These are phyloP conservation scores for Allium sativum DNA, from an alignment of 106 monocot species.

Conservation along the genomic window DNA sequence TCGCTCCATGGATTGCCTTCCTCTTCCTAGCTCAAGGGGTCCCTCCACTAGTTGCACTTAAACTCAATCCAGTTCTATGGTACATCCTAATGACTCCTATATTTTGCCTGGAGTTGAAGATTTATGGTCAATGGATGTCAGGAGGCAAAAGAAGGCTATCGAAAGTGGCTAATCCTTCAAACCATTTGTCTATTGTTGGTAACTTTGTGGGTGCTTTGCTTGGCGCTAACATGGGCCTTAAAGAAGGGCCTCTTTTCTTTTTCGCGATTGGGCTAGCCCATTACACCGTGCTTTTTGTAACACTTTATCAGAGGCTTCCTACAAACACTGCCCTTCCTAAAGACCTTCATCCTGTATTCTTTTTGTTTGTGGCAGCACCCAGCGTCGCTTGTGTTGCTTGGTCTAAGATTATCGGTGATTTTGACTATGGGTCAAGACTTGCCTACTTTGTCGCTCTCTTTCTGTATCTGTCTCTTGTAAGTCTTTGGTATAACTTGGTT, in stretches of 20 bases:
- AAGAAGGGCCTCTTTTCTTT: conserved; percentile 58
- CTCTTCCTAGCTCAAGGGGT: conserved; percentile 29
- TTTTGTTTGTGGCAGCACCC: conserved; percentile 70
- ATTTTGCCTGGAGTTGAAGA: conserved; percentile 58
- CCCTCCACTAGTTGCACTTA: conserved; percentile 27
- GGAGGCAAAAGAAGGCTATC: conserved; percentile 56
- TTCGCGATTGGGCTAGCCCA: conserved; percentile 73
- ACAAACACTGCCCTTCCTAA: conserved; percentile 51
- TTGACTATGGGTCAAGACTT: conserved; percentile 38
- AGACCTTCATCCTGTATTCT: conserved; percentile 80
- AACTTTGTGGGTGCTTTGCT: conserved; percentile 59
- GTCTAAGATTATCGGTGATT: conserved; percentile 42
- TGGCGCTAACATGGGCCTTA: conserved; percentile 43
- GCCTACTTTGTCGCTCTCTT: conserved; percentile 48
- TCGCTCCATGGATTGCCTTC: conserved; percentile 56
- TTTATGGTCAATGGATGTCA: conserved; percentile 69
- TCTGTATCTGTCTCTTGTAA: conserved; percentile 56
- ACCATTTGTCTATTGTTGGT: conserved; percentile 57
- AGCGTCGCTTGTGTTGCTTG: conserved; percentile 74
- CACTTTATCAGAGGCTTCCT: conserved; percentile 84
- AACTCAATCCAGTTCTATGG: conserved; percentile 24
- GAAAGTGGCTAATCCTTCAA: conserved; percentile 76
- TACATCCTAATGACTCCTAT: conserved; percentile 55
- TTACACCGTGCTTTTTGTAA: conserved; percentile 76
- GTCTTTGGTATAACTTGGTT: too few species aligned